Conservation (phyloP, 1,284 basidiomycete genomes). For the Ustilago curta region DNA sequence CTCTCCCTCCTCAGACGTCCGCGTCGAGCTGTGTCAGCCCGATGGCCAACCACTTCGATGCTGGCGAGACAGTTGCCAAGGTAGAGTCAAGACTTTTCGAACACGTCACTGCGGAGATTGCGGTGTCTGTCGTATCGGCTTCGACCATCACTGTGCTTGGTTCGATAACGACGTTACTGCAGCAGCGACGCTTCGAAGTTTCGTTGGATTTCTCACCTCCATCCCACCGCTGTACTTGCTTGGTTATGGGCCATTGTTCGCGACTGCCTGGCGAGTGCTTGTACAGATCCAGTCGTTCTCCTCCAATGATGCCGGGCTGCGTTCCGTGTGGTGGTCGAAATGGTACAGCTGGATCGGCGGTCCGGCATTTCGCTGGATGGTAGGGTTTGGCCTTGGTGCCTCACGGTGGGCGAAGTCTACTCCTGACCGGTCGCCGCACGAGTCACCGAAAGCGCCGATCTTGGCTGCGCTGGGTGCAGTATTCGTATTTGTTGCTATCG, state of each 20-base stretch:
- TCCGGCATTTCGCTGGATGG: conserved; percentile 31
- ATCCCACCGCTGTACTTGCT: conserved; percentile 27
- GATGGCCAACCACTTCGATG: conserved; percentile 33
- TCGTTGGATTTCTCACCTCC: conserved; percentile 25
- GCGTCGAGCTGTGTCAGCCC: conserved; percentile 17
- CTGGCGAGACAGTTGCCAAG: conserved; percentile 32
- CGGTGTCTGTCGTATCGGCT: conserved; percentile 35
- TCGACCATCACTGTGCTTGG: conserved; percentile 57
- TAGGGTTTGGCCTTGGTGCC: conserved; percentile 17
- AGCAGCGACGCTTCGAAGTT: conserved; percentile 23
- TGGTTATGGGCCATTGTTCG: conserved; percentile 25
- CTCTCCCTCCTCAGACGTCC: not conserved
- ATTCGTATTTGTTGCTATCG: conserved; percentile 24
- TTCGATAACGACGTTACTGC: conserved; percentile 50
- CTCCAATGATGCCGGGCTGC: not conserved
- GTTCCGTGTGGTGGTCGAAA: conserved; percentile 15
- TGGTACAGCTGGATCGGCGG: conserved; percentile 49
- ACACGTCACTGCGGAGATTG: conserved; percentile 51
- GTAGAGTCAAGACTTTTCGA: conserved; percentile 24
- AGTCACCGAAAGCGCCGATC: conserved; percentile 6
- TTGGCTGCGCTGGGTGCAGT: conserved; percentile 15
- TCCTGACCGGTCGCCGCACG: conserved; percentile 7
- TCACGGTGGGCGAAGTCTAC: not conserved
- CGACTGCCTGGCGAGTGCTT: conserved; percentile 14
- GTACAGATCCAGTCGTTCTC: conserved; percentile 8